Conservation (phyloP, 108 stramenopile species). For the Nannochloropsis salina region DNA sequence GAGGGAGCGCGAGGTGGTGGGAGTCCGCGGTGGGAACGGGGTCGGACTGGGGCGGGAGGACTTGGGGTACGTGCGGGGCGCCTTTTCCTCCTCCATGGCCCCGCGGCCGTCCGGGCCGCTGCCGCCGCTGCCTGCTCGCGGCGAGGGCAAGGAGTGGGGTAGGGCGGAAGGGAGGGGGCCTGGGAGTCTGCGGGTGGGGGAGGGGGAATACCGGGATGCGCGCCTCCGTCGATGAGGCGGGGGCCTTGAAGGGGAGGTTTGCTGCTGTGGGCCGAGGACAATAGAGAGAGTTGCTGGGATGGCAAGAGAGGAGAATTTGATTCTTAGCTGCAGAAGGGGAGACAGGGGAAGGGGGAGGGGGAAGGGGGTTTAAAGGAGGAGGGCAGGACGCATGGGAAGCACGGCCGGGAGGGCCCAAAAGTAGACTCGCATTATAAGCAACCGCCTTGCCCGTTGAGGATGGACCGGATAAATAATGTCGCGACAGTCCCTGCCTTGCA, state of each 20-base stretch:
- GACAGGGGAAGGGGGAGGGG: too few species aligned
- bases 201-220: not conserved
- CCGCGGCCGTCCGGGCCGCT: not conserved
- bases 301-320: too few species aligned
- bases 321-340: too few species aligned
- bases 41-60: not conserved
- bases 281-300: too few species aligned
- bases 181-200: not conserved
- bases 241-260: not conserved
- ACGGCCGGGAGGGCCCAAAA: too few species aligned
- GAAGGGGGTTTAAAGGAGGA: too few species aligned
- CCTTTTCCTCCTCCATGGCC: not conserved
- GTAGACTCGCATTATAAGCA: too few species aligned
- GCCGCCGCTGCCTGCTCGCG: not conserved
- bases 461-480: too few species aligned
- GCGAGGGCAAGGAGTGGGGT: not conserved
- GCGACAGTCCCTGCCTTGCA: too few species aligned
- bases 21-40: not conserved
- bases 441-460: slow-evolving; percentile 56
- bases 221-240: slow-evolving; percentile 11
- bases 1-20: not conserved
- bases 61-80: not conserved
- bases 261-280: too few species aligned
- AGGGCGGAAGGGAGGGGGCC: not conserved
- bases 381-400: too few species aligned